Evolutionary conservation across 2,329 filamentous ascomycete species (phyloP).

Genomic region (Cladosporium colombiae): DNA sequence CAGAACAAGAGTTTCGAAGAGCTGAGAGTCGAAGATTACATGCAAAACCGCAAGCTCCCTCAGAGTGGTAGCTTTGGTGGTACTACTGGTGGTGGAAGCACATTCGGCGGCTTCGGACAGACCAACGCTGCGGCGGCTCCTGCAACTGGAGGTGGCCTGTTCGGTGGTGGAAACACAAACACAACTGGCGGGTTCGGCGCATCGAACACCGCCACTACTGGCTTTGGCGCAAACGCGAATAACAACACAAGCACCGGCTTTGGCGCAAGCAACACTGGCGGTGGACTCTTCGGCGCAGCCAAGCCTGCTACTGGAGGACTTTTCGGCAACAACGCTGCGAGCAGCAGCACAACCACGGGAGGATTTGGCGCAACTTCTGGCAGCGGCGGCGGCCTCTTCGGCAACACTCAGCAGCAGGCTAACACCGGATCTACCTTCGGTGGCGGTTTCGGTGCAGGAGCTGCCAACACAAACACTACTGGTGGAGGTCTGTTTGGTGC

Average conservation of each 20-base stretch:
- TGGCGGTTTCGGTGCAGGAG: conserved; percentile 17
- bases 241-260: conserved; percentile 33
- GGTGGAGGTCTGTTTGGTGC: conserved; percentile 41
- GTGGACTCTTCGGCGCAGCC: conserved; percentile 37
- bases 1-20: conserved; percentile 85
- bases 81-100: conserved; percentile 39
- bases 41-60: conserved; percentile 79
- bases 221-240: conserved; percentile 27
- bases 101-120: conserved; percentile 54
- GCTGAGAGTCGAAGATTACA: conserved; percentile 74
- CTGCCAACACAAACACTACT: conserved; percentile 12
- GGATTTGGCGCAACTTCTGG: conserved; percentile 21
- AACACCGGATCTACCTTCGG: conserved; percentile 18
- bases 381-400: conserved; percentile 22
- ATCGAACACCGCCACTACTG: conserved; percentile 33
- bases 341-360: conserved; percentile 18
- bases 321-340: conserved; percentile 34
- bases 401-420: conserved; percentile 19
- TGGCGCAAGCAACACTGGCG: conserved; percentile 27
- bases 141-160: conserved; percentile 28
- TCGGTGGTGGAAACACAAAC: conserved; percentile 36
- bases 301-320: conserved; percentile 39
- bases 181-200: conserved; percentile 37
- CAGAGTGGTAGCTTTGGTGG: conserved; percentile 79
- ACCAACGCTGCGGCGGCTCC: conserved; percentile 38